A percentile compares a stretch with the other conserved stretches of the same genome.
phyloP scores from a whole-genome alignment of 139 green algal species.

The Asterochloris sp. region DNA sequence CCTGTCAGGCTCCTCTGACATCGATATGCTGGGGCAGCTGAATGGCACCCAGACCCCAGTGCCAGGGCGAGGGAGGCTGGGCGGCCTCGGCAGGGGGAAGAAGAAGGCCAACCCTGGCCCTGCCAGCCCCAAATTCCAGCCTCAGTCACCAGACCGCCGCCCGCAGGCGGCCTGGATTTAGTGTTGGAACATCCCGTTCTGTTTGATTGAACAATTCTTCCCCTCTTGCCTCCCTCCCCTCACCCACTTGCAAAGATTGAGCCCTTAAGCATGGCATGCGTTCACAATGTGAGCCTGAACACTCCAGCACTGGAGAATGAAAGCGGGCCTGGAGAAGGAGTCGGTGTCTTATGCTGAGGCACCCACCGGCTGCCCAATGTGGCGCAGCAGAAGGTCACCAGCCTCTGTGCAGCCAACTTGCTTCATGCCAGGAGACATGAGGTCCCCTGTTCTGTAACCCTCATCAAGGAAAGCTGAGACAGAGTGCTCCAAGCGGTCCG shows the following conservation, averaged over 20 bases:
- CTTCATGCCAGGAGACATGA: slow-evolving; percentile 76
- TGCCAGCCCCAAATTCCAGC: too few species aligned
- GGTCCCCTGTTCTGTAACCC: slow-evolving; percentile 88
- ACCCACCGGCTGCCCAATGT: slow-evolving; percentile 22
- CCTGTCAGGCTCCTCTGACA: too few species aligned
- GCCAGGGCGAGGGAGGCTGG: too few species aligned
- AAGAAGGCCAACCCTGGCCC: too few species aligned
- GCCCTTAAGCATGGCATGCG: background rate
- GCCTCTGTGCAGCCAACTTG: slow-evolving; percentile 81
- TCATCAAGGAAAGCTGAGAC: slow-evolving; percentile 80
- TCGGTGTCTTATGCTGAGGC: background rate
- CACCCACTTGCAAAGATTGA: background rate
- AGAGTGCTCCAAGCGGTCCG: slow-evolving; percentile 76
- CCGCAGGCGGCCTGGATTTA: too few species aligned
- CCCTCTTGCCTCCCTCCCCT: background rate
- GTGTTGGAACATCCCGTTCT: too few species aligned
- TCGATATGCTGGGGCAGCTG: too few species aligned
- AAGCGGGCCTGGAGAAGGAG: background rate
- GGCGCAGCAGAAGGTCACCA: slow-evolving; percentile 60
- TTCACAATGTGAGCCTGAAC: background rate
- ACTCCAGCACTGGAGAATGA: background rate
- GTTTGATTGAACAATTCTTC: background rate
- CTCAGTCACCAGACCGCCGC: too few species aligned
- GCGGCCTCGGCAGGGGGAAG: too few species aligned
- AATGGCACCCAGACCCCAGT: too few species aligned